Conservation (phyloP, 2,329 filamentous ascomycete genomes). For the Didymella sp. region DNA sequence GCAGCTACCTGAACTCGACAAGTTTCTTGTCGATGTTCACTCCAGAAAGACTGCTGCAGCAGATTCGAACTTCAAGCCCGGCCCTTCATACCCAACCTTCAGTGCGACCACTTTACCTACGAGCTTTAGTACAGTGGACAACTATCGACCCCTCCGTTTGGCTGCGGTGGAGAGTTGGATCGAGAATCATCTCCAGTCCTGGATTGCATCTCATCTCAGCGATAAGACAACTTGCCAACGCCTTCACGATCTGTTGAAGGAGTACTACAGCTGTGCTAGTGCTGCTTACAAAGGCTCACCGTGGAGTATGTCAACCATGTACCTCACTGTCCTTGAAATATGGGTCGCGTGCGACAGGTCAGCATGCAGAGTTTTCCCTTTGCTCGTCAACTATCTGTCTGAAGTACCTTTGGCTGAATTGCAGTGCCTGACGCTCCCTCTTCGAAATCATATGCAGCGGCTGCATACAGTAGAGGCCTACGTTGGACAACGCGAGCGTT, state of each 20-base stretch:
- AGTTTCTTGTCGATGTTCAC: slow-evolving; percentile 22
- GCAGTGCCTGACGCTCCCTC: slow-evolving; percentile 56
- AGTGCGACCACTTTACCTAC: slow-evolving; percentile 15
- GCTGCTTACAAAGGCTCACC: slow-evolving; percentile 52
- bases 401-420: slow-evolving; percentile 53
- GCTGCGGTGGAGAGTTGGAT: slow-evolving; percentile 62
- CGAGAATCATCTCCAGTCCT: slow-evolving; percentile 46
- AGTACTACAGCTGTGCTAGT: slow-evolving; percentile 26
- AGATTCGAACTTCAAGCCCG: slow-evolving; percentile 22
- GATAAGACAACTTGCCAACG: slow-evolving; percentile 34
- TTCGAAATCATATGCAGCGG: slow-evolving; percentile 55
- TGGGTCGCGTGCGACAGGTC: slow-evolving; percentile 65
- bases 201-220: slow-evolving; percentile 46
- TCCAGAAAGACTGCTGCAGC: neutral
- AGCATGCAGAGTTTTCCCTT: slow-evolving; percentile 47
- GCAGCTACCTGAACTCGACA: slow-evolving; percentile 24
- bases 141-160: slow-evolving; percentile 52
- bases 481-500: slow-evolving; percentile 44
- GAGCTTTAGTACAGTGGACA: slow-evolving; percentile 5
- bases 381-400: slow-evolving; percentile 58
- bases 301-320: slow-evolving; percentile 60
- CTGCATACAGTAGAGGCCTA: slow-evolving; percentile 59
- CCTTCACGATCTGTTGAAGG: slow-evolving; percentile 22
- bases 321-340: slow-evolving; percentile 63
- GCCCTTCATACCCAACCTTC: slow-evolving; percentile 16